Percentiles rank a stretch among this genome's conserved stretches.
Evolutionary conservation across 2,329 filamentous ascomycete genomes (phyloP).

Genomic region (Dissoconium aciculare): DNA sequence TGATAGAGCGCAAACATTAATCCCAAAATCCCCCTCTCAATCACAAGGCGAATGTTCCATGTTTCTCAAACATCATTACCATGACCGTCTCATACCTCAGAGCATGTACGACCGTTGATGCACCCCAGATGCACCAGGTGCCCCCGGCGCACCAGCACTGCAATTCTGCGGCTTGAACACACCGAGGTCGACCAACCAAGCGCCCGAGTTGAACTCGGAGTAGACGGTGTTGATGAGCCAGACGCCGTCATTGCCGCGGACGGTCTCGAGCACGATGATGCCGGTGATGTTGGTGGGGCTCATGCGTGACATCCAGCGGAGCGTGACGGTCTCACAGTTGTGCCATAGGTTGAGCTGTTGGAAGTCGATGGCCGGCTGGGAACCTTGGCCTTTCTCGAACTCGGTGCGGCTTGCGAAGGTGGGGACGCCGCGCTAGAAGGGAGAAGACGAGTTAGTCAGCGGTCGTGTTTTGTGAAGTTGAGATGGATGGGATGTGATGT

Average conservation of each 20-base stretch:
- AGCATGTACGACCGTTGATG: too few relatives aligned
- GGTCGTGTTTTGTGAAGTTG: too few relatives aligned
- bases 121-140: background rate
- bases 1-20: too few relatives aligned
- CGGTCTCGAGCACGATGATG: constrained; percentile 20
- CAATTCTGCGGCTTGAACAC: constrained; percentile 18
- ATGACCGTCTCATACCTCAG: too few relatives aligned
- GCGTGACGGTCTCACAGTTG: constrained; percentile 19
- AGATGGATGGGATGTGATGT: constrained; percentile 1
- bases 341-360: constrained; percentile 21
- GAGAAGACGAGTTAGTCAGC: background rate
- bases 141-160: constrained; percentile 6
- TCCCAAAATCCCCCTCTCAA: too few relatives aligned
- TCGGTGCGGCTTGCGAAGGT: constrained; percentile 16
- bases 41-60: too few relatives aligned
- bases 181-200: constrained; percentile 22
- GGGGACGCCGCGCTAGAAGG: constrained; percentile 13
- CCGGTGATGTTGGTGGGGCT: constrained; percentile 16
- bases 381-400: constrained; percentile 17
- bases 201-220: constrained; percentile 24
- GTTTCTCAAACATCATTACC: too few relatives aligned
- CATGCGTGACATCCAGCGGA: constrained; percentile 18
- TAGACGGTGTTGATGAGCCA: constrained; percentile 23
- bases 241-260: constrained; percentile 5
- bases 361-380: constrained; percentile 20